These are phyloP conservation scores for Domatiomyces globalis DNA, from an alignment of 2,329 filamentous ascomycete genomes.

Conservation along the genomic window DNA sequence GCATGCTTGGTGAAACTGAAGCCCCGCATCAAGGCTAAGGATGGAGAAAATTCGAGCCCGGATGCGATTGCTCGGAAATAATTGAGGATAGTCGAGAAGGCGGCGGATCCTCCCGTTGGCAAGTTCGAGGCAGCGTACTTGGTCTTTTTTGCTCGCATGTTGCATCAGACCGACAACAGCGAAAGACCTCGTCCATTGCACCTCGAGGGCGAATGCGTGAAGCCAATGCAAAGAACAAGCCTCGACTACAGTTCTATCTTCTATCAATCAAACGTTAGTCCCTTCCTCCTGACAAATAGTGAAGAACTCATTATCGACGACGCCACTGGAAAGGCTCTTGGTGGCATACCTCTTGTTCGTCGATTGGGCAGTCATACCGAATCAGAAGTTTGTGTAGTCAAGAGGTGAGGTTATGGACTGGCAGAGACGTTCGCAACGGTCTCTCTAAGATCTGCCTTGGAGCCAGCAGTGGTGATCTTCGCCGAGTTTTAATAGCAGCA, in stretches of 20 bases:
- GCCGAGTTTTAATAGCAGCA: no score
- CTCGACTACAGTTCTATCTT: slow-evolving; percentile 3
- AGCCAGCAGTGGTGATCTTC: no score
- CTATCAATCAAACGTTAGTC: neutral
- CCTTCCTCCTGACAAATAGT: no score
- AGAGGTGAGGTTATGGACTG: no score
- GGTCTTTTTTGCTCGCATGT: neutral
- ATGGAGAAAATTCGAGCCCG: slow-evolving; percentile 6
- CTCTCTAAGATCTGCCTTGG: no score
- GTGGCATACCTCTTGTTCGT: no score
- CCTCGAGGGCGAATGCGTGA: slow-evolving; percentile 5
- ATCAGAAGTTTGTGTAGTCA: no score
- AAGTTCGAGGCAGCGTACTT: slow-evolving; percentile 7
- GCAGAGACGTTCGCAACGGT: no score
- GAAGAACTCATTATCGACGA: no score
- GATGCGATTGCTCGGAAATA: slow-evolving; percentile 8
- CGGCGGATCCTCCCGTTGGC: slow-evolving; percentile 5
- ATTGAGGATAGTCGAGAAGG: slow-evolving; percentile 7
- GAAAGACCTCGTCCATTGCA: slow-evolving; percentile 11
- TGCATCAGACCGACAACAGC: slow-evolving; percentile 6
- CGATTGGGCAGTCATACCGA: no score
- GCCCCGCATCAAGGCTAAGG: slow-evolving; percentile 9
- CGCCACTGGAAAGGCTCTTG: no score
- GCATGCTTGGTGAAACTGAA: slow-evolving; percentile 9
- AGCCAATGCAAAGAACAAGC: slow-evolving; percentile 11